These are phyloP conservation scores for Russula sp. DNA, from an alignment of 768 basidiomycete genomes.

Conservation along the genomic window DNA sequence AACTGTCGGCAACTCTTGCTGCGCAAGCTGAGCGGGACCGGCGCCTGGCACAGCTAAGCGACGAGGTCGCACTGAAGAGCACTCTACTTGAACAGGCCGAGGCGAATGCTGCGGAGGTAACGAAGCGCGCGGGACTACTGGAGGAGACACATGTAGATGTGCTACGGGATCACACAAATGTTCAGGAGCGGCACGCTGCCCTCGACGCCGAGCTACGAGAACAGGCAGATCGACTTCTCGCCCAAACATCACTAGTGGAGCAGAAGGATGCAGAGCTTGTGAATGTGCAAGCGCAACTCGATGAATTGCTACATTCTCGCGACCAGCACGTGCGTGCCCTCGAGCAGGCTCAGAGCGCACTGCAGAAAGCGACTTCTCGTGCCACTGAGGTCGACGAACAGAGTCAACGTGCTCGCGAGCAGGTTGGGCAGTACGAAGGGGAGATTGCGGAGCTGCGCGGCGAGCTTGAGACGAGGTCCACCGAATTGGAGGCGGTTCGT, in stretches of 20 bases:
- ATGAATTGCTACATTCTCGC: conserved; percentile 63
- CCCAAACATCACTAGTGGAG: conserved; percentile 69
- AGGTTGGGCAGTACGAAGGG: conserved; percentile 64
- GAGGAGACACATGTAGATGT: conserved; percentile 67
- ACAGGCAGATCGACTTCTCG: conserved; percentile 68
- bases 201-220: conserved; percentile 70
- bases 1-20: conserved; percentile 56
- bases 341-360: conserved; percentile 77
- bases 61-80: conserved; percentile 74
- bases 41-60: conserved; percentile 66
- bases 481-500: conserved; percentile 70
- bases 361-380: conserved; percentile 71
- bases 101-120: conserved; percentile 69
- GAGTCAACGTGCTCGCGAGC: conserved; percentile 66
- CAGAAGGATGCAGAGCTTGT: conserved; percentile 78
- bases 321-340: conserved; percentile 87
- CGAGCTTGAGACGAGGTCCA: conserved; percentile 72
- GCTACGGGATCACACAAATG: conserved; percentile 60
- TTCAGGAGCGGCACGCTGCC: conserved; percentile 59
- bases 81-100: conserved; percentile 76
- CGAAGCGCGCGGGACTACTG: conserved; percentile 69
- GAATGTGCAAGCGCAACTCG: conserved; percentile 60
- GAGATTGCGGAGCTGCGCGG: conserved; percentile 77
- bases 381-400: conserved; percentile 76
- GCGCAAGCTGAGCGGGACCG: conserved; percentile 67